These are phyloP conservation scores for Pythium periplocum DNA, from an alignment of 352 stramenopile genomes.

Conservation along the genomic window DNA sequence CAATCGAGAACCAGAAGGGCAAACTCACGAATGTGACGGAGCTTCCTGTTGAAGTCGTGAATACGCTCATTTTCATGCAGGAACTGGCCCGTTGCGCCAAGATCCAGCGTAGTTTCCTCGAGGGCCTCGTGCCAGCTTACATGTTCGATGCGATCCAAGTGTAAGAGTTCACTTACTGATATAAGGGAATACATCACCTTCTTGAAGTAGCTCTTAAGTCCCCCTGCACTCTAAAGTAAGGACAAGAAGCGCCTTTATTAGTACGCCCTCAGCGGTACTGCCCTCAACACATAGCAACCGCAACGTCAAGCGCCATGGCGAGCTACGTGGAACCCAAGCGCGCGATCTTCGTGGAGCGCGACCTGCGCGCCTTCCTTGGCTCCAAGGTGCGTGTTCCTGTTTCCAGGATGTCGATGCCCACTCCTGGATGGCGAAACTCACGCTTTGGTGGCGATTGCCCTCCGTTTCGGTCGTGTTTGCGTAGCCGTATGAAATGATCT, in stretches of 20 bases:
- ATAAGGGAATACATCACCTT: too few relatives aligned
- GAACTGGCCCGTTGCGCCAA: constrained; percentile 82
- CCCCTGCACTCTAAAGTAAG: too few relatives aligned
- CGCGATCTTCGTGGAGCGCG: constrained; percentile 73
- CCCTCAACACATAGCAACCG: neutral
- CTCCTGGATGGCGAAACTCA: too few relatives aligned
- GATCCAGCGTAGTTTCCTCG: constrained; percentile 76
- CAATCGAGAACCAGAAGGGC: constrained; percentile 33
- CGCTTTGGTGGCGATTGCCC: too few relatives aligned
- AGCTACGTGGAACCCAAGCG: constrained; percentile 55
- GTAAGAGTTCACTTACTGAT: constrained; percentile 9
- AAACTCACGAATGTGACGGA: constrained; percentile 36
- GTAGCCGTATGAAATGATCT: constrained; percentile 74
- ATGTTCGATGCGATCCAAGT: constrained; percentile 87
- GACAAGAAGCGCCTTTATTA: too few relatives aligned
- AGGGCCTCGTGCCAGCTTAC: constrained; percentile 83
- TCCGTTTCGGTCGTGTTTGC: neutral
- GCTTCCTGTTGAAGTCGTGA: constrained; percentile 78
- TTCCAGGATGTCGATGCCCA: too few relatives aligned
- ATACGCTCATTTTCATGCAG: constrained; percentile 88
- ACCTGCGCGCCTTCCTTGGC: constrained; percentile 63
- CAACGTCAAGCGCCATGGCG: constrained; percentile 11
- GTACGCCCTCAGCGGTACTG: too few relatives aligned
- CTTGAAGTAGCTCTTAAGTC: neutral
- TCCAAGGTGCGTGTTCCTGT: constrained; percentile 35